Conservation (phyloP, 495 filamentous ascomycete species). For the Aspergillus affinis region DNA sequence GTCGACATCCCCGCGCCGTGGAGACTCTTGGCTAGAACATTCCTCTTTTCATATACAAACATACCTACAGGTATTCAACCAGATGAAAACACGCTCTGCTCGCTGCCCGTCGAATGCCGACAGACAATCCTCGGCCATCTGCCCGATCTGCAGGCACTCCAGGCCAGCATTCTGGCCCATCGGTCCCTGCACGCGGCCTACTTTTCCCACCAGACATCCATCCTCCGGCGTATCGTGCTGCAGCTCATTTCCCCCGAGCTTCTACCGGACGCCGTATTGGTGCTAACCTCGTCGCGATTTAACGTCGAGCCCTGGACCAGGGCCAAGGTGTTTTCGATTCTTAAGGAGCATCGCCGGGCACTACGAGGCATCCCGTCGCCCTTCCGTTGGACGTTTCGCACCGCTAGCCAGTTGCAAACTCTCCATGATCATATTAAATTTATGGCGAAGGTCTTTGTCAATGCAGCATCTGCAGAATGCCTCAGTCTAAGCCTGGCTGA, state of each 20-base stretch:
- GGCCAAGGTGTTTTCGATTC: constrained; percentile 3
- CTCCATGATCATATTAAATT: neutral
- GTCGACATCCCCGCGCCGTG: no score
- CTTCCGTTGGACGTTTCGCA: neutral
- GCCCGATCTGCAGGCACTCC: constrained; percentile 1
- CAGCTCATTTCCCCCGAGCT: constrained; percentile 4
- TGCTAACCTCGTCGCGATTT: neutral
- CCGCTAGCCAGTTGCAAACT: neutral
- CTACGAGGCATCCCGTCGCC: neutral
- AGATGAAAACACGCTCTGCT: neutral
- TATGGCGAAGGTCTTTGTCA: constrained; percentile 2
- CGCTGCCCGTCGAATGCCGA: constrained; percentile 7
- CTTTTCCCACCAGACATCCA: neutral
- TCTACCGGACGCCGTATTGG: constrained; percentile 3
- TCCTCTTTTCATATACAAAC: no score
- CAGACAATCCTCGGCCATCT: constrained; percentile 9
- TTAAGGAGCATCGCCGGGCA: neutral
- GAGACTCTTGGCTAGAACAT: no score
- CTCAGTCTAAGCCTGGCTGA: neutral
- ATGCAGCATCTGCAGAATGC: neutral
- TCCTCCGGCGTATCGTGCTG: neutral
- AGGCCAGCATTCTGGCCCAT: constrained; percentile 2
- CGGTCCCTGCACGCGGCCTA: neutral
- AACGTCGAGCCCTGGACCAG: constrained; percentile 3
- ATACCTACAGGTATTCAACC: no score